Evolutionary conservation across 2,329 filamentous ascomycete species (phyloP).

Genomic region (Pleoardoris graminearum): DNA sequence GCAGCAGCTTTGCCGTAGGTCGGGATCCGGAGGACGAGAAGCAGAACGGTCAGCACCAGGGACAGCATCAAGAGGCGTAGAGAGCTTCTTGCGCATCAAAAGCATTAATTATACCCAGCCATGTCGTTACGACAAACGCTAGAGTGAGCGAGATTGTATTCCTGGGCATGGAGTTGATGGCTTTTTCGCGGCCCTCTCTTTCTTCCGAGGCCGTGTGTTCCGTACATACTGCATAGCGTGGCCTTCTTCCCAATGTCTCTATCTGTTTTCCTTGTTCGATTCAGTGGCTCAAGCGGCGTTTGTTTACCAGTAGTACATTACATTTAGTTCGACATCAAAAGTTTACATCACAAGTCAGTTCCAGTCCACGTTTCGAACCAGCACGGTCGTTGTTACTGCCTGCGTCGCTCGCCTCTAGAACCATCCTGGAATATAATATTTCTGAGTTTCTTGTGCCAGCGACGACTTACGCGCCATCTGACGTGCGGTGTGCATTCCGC

Average conservation of each 20-base stretch:
- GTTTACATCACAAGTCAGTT: background rate
- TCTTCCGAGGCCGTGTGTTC: background rate
- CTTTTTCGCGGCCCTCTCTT: background rate
- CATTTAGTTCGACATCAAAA: background rate
- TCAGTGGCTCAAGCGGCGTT: background rate
- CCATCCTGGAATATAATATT: no score
- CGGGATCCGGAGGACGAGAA: constrained; percentile 35
- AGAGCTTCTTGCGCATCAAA: background rate
- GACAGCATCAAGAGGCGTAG: constrained; percentile 16
- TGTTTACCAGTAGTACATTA: background rate
- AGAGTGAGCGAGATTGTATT: background rate
- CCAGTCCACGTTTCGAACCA: no score
- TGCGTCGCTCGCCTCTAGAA: no score
- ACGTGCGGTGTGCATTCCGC: no score
- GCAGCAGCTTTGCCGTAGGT: constrained; percentile 33
- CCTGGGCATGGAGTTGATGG: background rate
- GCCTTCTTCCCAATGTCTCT: background rate
- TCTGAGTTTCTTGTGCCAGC: no score
- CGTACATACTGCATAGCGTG: background rate
- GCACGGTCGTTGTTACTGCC: no score
- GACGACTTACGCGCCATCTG: no score
- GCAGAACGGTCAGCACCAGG: constrained; percentile 15
- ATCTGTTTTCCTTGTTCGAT: background rate
- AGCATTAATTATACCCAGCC: background rate
- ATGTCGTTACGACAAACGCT: background rate